phyloP scores from a whole-genome alignment of 1,284 basidiomycete species.

The Sporisorium iseilematis-ciliati region DNA sequence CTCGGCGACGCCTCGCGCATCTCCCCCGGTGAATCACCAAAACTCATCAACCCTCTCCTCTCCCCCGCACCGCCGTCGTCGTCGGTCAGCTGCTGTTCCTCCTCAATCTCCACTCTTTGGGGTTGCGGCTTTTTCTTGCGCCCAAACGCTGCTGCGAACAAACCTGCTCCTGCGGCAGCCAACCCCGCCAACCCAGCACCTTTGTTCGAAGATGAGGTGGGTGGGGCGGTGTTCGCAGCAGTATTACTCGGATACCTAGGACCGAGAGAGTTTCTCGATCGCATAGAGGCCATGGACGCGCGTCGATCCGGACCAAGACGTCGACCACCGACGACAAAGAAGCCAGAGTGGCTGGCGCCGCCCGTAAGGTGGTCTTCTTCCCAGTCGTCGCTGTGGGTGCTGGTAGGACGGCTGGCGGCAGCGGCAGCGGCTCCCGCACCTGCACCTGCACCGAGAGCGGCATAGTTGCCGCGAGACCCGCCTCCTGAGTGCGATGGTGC shows the following conservation, averaged over 20 bases:
- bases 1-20: constrained; percentile 9
- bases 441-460: constrained; percentile 32
- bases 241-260: constrained; percentile 13
- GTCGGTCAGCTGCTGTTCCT: constrained; percentile 34
- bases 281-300: constrained; percentile 26
- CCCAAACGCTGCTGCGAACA: constrained; percentile 28
- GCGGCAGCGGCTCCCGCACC: constrained; percentile 20
- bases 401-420: constrained; percentile 26
- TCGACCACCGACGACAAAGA: constrained; percentile 58
- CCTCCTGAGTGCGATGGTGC: constrained; percentile 19
- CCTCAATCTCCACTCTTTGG: constrained; percentile 29
- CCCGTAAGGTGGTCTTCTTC: constrained; percentile 55
- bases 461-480: constrained; percentile 43
- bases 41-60: constrained; percentile 44
- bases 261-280: constrained; percentile 10
- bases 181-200: constrained; percentile 10
- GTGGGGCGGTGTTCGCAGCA: constrained; percentile 19
- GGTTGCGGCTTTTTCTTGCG: constrained; percentile 3
- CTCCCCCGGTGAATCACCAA: constrained; percentile 25
- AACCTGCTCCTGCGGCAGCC: constrained; percentile 27
- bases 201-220: neutral
- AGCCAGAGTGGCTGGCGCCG: constrained; percentile 45
- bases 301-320: constrained; percentile 21
- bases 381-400: constrained; percentile 51
- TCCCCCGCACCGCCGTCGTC: constrained; percentile 44